Evolutionary conservation across 805 yeast species (phyloP).

Genomic region (Candida montana): DNA sequence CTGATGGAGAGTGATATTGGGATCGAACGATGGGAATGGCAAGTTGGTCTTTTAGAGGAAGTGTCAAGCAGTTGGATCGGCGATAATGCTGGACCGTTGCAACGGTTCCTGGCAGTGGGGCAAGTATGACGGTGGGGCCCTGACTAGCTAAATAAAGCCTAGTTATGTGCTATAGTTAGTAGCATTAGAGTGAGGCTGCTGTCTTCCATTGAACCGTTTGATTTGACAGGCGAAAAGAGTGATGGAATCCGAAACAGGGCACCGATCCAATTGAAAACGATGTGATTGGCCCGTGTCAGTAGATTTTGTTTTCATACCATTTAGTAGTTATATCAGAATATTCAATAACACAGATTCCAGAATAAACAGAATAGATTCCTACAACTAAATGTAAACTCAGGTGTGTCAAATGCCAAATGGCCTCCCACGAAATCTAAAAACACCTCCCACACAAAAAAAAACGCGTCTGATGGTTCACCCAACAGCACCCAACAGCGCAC

Average conservation of each 20-base stretch:
- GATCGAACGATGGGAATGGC: constrained; percentile 8
- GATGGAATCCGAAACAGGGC: constrained; percentile 12
- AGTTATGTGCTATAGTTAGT: too few species aligned
- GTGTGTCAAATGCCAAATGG: too few species aligned
- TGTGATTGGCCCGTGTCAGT: neutral
- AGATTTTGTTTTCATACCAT: neutral
- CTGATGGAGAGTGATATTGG: constrained; percentile 22
- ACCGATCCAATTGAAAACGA: constrained; percentile 2
- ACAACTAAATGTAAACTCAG: too few species aligned
- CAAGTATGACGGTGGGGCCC: neutral
- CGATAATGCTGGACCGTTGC: neutral
- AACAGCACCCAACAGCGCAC: too few species aligned
- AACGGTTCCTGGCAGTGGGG: neutral
- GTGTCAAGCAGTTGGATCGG: neutral
- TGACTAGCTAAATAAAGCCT: too few species aligned
- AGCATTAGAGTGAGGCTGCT: neutral
- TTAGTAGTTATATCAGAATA: too few species aligned
- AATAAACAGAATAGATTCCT: too few species aligned
- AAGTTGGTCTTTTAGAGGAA: constrained; percentile 5
- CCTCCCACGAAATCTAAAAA: too few species aligned
- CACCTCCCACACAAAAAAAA: too few species aligned
- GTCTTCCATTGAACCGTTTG: constrained; percentile 8
- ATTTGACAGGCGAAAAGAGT: constrained; percentile 8
- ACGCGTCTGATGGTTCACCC: too few species aligned
- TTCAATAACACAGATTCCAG: too few species aligned